Conservation (phyloP, 306 rosid genomes). For the Cucumis cinereus region DNA sequence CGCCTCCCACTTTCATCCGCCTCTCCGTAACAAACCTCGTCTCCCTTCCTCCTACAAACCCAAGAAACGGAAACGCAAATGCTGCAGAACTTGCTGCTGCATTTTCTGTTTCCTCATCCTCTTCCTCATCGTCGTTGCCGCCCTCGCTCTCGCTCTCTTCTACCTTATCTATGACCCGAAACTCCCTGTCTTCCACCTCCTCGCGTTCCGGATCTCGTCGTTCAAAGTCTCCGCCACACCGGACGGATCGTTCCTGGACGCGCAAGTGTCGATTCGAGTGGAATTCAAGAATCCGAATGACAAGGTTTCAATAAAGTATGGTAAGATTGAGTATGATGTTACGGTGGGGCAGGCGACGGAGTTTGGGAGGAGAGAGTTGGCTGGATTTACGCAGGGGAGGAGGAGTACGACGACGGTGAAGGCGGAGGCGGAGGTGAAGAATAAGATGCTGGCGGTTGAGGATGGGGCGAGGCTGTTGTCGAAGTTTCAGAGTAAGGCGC, state of each 20-base stretch:
- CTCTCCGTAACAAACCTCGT: conserved; percentile 10
- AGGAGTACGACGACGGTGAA: conserved; percentile 23
- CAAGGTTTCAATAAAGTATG: conserved; percentile 25
- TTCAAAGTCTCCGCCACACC: conserved; percentile 19
- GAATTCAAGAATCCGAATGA: conserved; percentile 43
- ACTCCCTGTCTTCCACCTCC: conserved; percentile 42
- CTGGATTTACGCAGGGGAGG: conserved; percentile 24
- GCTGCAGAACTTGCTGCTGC: conserved; percentile 40
- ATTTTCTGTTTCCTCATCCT: conserved; percentile 23
- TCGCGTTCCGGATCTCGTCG: conserved; percentile 30
- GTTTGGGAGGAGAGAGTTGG: conserved; percentile 11
- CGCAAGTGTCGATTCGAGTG: conserved; percentile 21
- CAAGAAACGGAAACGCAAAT: conserved; percentile 6
- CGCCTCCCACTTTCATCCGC: not conserved
- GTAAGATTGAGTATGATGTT: not conserved
- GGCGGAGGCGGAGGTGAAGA: conserved; percentile 23
- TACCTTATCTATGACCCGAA: conserved; percentile 44
- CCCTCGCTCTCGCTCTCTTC: conserved; percentile 31
- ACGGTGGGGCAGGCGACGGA: conserved; percentile 17
- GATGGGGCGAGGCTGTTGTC: conserved; percentile 22
- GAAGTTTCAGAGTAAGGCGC: conserved; percentile 14
- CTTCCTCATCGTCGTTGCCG: conserved; percentile 18
- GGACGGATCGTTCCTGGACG: conserved; percentile 33
- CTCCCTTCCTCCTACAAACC: conserved; percentile 29
- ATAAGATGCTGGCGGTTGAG: conserved; percentile 16